Evolutionary conservation across 1,284 basidiomycete genomes (phyloP), one percentile per base, ranked within the genome.

Genomic region (Ustilago crameri): DNA sequence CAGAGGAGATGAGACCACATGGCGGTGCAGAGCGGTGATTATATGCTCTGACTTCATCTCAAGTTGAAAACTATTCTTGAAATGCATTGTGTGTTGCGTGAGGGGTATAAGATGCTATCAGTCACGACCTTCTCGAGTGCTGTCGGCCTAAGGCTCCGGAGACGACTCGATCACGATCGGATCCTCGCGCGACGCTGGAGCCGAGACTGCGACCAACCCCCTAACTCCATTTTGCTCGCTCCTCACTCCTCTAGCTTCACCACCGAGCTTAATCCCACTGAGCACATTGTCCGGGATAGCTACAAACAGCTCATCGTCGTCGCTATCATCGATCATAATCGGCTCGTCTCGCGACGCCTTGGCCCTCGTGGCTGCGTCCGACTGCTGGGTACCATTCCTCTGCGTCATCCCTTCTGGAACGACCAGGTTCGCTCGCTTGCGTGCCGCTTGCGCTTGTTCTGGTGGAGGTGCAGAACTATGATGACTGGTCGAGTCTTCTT

Each of bases 101-200:
- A 12, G 12, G 30, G 30, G 30, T 30, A 30, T 30, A 30, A 30
- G 7, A 30, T 30, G 30, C 30, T 30, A 12, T 30, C 12, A 12
- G n/a, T n/a, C n/a, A n/a, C n/a, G n/a, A n/a, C n/a, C 30, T 12
- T 30, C 12, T 7, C 30, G 12, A 30, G 30, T 12, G 22, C 9
- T 42, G 20, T 9, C 18, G 7, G 17, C 23, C 41, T 41, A 69
- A 18, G 51, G 53, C 48, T 70, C 67, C 10, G 68, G 62, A 27
- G 62, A 71, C 23, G 62, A 66, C 26, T 57, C 69, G 51, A 72
- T 72, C 32, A 67, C 59, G 45, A 72, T 72, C 26, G 69, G 58
- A 18, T 72, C 60, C 8, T 67, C 18, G 26, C 30, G 40, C 14
- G 50, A 43, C 32, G 32, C 32, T 15, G n/a, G n/a, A 18, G 38